phyloP scores from a whole-genome alignment of 768 basidiomycete species.

The Tricholoma sp. region DNA sequence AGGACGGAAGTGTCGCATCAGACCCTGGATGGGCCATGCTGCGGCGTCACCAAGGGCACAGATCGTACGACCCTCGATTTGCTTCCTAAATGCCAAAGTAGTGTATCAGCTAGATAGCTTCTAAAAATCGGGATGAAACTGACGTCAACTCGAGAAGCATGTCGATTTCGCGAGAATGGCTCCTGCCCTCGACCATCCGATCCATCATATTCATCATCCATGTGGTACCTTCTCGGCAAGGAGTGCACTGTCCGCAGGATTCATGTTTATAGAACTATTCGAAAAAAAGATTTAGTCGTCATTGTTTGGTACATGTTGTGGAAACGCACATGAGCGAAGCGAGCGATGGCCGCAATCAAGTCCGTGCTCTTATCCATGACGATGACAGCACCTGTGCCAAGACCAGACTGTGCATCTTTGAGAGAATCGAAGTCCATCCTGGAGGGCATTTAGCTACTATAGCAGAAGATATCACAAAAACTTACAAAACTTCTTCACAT shows the following conservation, averaged over 20 bases:
- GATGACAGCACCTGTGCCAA: slow-evolving; percentile 97
- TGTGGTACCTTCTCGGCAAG: slow-evolving; percentile 91
- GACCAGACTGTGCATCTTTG: slow-evolving; percentile 92
- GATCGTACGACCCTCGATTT: slow-evolving; percentile 95
- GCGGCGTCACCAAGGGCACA: slow-evolving; percentile 97
- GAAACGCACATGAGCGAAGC: slow-evolving; percentile 69
- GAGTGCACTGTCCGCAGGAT: slow-evolving; percentile 96
- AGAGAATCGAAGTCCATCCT: slow-evolving; percentile 99
- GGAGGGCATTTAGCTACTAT: slow-evolving; percentile 2
- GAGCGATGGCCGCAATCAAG: slow-evolving; percentile 88
- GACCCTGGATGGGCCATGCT: slow-evolving; percentile 97
- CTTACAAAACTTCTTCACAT: slow-evolving; percentile 86
- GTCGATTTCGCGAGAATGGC: slow-evolving; percentile 91
- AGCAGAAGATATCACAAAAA: slow-evolving; percentile 15
- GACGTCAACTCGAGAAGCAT: slow-evolving; percentile 96
- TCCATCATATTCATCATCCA: slow-evolving; percentile 99
- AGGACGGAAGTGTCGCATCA: slow-evolving; percentile 97
- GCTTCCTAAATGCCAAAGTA: slow-evolving; percentile 55
- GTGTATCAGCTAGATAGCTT: neutral
- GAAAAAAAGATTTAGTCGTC: slow-evolving; percentile 1
- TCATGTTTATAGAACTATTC: slow-evolving; percentile 94
- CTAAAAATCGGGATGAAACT: slow-evolving; percentile 18
- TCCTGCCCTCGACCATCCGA: slow-evolving; percentile 88
- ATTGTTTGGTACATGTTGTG: neutral
- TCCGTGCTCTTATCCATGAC: slow-evolving; percentile 99